A percentile compares a stretch with the other conserved stretches of the same genome.
phyloP scores from a whole-genome alignment of 2,329 filamentous ascomycete genomes.

The Parafenestella ontariensis region DNA sequence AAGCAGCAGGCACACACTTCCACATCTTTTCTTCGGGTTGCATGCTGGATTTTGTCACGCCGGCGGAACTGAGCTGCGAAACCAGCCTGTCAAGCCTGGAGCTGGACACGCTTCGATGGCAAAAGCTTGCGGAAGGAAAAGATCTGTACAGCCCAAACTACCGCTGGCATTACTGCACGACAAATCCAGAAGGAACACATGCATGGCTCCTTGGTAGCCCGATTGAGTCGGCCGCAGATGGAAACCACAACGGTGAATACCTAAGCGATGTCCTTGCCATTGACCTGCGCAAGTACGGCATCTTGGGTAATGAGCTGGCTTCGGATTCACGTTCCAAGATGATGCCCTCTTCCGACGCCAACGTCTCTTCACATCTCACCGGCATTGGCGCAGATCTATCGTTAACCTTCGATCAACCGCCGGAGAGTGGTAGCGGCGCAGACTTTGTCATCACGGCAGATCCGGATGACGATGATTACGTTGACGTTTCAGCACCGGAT shows the following conservation, averaged over 20 bases:
- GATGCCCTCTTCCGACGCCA: conserved; percentile 60
- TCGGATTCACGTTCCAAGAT: conserved; percentile 52
- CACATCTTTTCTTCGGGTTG: conserved; percentile 94
- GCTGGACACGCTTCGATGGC: conserved; percentile 86
- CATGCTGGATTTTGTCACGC: conserved; percentile 92
- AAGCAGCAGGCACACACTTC: conserved; percentile 92
- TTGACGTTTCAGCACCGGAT: conserved; percentile 61
- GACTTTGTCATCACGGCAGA: conserved; percentile 93
- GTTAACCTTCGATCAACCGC: conserved; percentile 83
- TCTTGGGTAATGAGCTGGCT: conserved; percentile 78
- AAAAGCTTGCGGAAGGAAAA: conserved; percentile 90
- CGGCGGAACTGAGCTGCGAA: conserved; percentile 86
- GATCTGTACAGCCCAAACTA: conserved; percentile 94
- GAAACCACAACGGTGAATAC: conserved; percentile 82
- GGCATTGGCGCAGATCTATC: conserved; percentile 86
- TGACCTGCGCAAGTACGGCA: conserved; percentile 88
- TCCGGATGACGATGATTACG: conserved; percentile 74
- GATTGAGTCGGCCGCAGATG: conserved; percentile 71
- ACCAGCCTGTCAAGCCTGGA: conserved; percentile 92
- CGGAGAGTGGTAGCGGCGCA: conserved; percentile 82
- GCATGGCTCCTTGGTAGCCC: conserved; percentile 96
- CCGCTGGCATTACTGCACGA: conserved; percentile 97
- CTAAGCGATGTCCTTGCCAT: conserved; percentile 94
- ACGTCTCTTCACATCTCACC: conserved; percentile 59
- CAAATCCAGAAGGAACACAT: conserved; percentile 93